Evolutionary conservation across 2,329 filamentous ascomycete genomes (phyloP).

Genomic region (Talaromyces sp.): DNA sequence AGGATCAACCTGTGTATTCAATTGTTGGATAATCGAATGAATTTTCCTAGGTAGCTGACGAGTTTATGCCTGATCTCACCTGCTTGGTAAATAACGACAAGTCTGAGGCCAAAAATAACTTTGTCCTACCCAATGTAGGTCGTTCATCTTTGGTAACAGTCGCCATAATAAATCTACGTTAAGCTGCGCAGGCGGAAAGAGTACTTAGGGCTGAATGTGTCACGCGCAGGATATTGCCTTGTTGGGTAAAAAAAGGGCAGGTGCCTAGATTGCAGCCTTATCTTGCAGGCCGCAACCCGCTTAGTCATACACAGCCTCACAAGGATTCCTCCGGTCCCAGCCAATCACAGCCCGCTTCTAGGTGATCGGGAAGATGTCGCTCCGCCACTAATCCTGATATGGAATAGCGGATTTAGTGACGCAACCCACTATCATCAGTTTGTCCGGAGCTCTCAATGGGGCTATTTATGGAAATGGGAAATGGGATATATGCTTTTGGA

Average conservation of each 20-base stretch:
- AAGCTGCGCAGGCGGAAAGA: not conserved
- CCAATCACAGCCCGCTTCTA: not conserved
- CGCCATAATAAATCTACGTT: too few species aligned
- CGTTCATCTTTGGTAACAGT: too few species aligned
- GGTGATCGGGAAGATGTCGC: not conserved
- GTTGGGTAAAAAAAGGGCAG: not conserved
- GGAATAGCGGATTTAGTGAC: not conserved
- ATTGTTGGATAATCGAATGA: too few species aligned
- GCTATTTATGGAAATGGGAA: not conserved
- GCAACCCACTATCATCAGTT: not conserved
- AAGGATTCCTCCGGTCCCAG: not conserved
- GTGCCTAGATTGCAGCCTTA: not conserved
- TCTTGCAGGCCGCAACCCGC: not conserved
- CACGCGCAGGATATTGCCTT: not conserved
- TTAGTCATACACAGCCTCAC: not conserved
- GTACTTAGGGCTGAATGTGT: not conserved
- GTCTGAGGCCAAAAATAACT: too few species aligned
- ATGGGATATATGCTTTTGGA: not conserved
- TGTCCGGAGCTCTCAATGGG: not conserved
- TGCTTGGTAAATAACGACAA: too few species aligned
- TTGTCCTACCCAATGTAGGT: too few species aligned
- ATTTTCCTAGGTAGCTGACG: too few species aligned
- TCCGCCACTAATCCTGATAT: not conserved
- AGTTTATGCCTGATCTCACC: too few species aligned
- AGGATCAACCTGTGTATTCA: not conserved